phyloP scores from a whole-genome alignment of 345 rosid species.

The Luvunga scandens region DNA sequence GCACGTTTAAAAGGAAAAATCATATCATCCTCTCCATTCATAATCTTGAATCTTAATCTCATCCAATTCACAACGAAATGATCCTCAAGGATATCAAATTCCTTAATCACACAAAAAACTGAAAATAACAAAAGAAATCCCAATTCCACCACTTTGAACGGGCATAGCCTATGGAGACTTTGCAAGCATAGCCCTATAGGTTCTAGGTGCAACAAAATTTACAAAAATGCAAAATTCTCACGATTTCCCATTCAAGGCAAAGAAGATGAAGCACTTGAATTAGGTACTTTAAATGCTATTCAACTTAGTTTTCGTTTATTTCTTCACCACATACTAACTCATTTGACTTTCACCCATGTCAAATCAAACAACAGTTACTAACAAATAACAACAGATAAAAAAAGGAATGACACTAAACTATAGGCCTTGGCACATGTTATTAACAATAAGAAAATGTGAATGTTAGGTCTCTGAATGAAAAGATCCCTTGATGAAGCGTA shows the following conservation, averaged over 20 bases:
- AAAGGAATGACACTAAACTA: too few species aligned
- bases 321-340: too few species aligned
- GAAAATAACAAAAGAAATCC: background rate
- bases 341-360: background rate
- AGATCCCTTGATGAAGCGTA: too few species aligned
- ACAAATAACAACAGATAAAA: background rate
- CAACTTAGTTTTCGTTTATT: too few species aligned
- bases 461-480: too few species aligned
- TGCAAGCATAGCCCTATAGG: background rate
- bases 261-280: background rate
- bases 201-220: background rate
- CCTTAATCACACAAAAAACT: background rate
- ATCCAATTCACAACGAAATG: background rate
- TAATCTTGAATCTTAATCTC: background rate
- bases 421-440: too few species aligned
- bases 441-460: too few species aligned
- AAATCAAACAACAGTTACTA: background rate
- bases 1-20: too few species aligned
- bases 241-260: background rate
- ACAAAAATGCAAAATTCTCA: background rate
- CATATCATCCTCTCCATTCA: too few species aligned
- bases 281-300: background rate
- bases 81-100: background rate
- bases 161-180: background rate
- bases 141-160: too few species aligned